A percentile compares a stretch with the other conserved stretches of the same genome.
Evolutionary conservation across 2,329 filamentous ascomycete genomes (phyloP).

Genomic region (Cladosporium austrohemisphaericum): DNA sequence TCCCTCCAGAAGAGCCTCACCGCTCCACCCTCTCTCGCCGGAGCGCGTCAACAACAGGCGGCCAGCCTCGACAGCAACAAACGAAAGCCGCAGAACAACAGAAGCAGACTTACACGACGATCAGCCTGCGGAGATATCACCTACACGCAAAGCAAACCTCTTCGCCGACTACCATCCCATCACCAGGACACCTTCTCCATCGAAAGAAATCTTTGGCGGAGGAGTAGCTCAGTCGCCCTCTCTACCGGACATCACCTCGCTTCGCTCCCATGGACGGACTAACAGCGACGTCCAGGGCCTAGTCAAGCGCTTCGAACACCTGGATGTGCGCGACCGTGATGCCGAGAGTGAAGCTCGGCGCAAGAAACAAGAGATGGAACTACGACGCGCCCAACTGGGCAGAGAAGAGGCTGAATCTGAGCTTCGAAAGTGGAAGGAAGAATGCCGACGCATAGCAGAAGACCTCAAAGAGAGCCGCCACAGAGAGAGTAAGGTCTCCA

Average conservation of each 20-base stretch:
- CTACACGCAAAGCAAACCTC: slow-evolving; percentile 31
- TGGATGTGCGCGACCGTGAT: slow-evolving; percentile 52
- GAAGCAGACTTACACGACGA: slow-evolving; percentile 31
- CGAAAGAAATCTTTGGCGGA: slow-evolving; percentile 20
- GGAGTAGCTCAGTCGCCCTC: slow-evolving; percentile 29
- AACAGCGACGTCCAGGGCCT: slow-evolving; percentile 56
- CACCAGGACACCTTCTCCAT: slow-evolving; percentile 15
- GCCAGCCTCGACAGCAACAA: slow-evolving; percentile 35
- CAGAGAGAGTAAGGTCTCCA: slow-evolving; percentile 62
- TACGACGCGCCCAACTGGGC: slow-evolving; percentile 43
- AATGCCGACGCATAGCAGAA: slow-evolving; percentile 53
- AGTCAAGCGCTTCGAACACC: slow-evolving; percentile 69
- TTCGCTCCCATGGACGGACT: slow-evolving; percentile 46
- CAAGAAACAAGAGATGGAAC: slow-evolving; percentile 41
- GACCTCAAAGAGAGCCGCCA: slow-evolving; percentile 63
- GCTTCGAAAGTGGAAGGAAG: slow-evolving; percentile 60
- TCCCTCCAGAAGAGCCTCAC: slow-evolving; percentile 49
- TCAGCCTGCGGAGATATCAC: slow-evolving; percentile 29
- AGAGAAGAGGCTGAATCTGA: slow-evolving; percentile 68
- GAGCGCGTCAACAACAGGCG: slow-evolving; percentile 57
- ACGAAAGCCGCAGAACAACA: slow-evolving; percentile 36
- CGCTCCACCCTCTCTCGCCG: slow-evolving; percentile 60
- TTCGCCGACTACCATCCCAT: slow-evolving; percentile 30
- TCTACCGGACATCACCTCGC: slow-evolving; percentile 29
- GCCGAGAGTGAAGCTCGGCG: slow-evolving; percentile 38